Evolutionary conservation across 306 rosid genomes (phyloP).

Genomic region (Cucurbita ficifolia): DNA sequence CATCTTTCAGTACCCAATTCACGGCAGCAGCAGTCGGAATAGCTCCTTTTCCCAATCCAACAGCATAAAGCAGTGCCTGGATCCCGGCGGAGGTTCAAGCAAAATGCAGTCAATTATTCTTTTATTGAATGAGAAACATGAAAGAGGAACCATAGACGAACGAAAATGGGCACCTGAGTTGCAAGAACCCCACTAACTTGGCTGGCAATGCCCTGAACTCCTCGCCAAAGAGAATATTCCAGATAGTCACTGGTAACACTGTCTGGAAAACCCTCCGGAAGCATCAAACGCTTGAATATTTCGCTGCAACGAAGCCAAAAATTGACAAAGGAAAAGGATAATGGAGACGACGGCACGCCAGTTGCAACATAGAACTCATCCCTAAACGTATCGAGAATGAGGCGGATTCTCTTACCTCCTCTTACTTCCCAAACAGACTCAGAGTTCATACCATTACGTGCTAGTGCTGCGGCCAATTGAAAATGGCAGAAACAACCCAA

Average conservation of each 20-base stretch:
- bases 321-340: constrained; percentile 12
- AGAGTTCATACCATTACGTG: constrained; percentile 8
- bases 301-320: constrained; percentile 32
- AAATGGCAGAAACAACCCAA: constrained; percentile 38
- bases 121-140: background rate
- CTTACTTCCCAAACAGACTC: constrained; percentile 49
- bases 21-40: constrained; percentile 89
- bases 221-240: constrained; percentile 88
- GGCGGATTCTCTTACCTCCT: constrained; percentile 60
- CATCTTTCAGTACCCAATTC: constrained; percentile 93
- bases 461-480: constrained; percentile 43
- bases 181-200: constrained; percentile 85
- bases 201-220: constrained; percentile 82
- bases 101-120: background rate
- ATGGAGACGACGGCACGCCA: constrained; percentile 9
- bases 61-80: constrained; percentile 69
- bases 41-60: constrained; percentile 91
- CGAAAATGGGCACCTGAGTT: constrained; percentile 32
- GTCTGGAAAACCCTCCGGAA: constrained; percentile 80
- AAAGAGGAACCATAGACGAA: background rate
- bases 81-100: background rate
- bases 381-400: constrained; percentile 26
- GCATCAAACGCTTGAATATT: constrained; percentile 47
- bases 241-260: constrained; percentile 73
- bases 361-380: constrained; percentile 35